phyloP scores from a whole-genome alignment of 2,329 filamentous ascomycete genomes.

The Neofusicoccum cordaticola region DNA sequence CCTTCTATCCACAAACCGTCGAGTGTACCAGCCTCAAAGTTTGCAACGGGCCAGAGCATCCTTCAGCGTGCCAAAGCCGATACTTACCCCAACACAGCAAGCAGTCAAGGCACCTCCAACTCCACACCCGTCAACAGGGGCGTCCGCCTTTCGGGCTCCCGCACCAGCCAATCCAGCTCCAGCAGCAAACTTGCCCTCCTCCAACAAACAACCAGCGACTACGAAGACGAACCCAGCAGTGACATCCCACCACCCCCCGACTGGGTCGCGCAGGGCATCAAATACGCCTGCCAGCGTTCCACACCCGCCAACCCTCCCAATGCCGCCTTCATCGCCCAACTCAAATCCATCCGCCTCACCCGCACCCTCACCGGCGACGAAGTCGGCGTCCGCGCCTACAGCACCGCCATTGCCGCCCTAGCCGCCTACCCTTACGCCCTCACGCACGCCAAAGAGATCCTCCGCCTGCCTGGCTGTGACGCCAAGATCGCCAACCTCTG shows the following conservation, averaged over 20 bases:
- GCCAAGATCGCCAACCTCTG: slow-evolving; percentile 75
- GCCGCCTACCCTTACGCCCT: slow-evolving; percentile 72
- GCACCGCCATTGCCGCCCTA: slow-evolving; percentile 77
- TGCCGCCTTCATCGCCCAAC: slow-evolving; percentile 66
- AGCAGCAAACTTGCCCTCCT: slow-evolving; percentile 46
- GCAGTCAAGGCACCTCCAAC: background rate
- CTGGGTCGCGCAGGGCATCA: slow-evolving; percentile 62
- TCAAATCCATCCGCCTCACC: slow-evolving; percentile 71
- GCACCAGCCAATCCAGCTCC: slow-evolving; percentile 23
- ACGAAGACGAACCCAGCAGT: slow-evolving; percentile 55
- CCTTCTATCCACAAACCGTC: background rate
- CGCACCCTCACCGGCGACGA: slow-evolving; percentile 71
- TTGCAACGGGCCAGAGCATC: slow-evolving; percentile 33
- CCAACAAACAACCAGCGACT: slow-evolving; percentile 73
- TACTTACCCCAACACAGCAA: slow-evolving; percentile 23
- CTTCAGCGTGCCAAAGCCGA: slow-evolving; percentile 55
- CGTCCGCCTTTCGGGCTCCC: slow-evolving; percentile 33
- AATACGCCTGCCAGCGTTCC: slow-evolving; percentile 78
- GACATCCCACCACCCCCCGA: slow-evolving; percentile 65
- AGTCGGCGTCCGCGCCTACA: slow-evolving; percentile 82
- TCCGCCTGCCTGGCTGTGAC: slow-evolving; percentile 72
- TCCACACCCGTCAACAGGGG: slow-evolving; percentile 22
- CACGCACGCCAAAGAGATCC: slow-evolving; percentile 42
- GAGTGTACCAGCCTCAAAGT: background rate
- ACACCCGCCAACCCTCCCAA: slow-evolving; percentile 72